These are phyloP conservation scores for Colletotrichum lindemuthianum DNA, from an alignment of 2,329 filamentous ascomycete species.

Conservation along the genomic window DNA sequence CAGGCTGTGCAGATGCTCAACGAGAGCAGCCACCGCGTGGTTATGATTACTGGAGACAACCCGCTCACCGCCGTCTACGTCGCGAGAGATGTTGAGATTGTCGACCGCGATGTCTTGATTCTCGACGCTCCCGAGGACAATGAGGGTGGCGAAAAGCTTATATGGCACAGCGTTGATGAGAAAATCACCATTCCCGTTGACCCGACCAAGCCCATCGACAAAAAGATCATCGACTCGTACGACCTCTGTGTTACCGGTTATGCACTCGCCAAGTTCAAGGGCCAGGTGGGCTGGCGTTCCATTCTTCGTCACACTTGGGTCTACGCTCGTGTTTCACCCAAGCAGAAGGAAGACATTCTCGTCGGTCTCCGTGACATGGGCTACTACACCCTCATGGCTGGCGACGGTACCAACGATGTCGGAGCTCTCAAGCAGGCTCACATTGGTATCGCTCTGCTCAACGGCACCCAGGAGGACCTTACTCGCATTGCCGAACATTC, in stretches of 20 bases:
- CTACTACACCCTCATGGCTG: slow-evolving; percentile 98
- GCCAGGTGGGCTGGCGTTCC: slow-evolving; percentile 77
- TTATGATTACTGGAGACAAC: slow-evolving; percentile 99
- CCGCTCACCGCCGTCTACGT: slow-evolving; percentile 96
- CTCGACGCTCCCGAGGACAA: slow-evolving; percentile 95
- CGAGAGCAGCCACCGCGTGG: slow-evolving; percentile 96
- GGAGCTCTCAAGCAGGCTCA: slow-evolving; percentile 98
- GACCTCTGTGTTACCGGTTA: slow-evolving; percentile 97
- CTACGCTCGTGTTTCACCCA: slow-evolving; percentile 96
- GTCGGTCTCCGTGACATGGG: slow-evolving; percentile 94
- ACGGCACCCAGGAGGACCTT: slow-evolving; percentile 91
- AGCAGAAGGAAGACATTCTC: slow-evolving; percentile 99
- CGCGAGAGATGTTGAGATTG: slow-evolving; percentile 94
- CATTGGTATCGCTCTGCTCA: slow-evolving; percentile 94
- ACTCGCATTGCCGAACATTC: slow-evolving; percentile 92
- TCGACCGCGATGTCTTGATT: slow-evolving; percentile 94
- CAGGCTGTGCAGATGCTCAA: slow-evolving; percentile 96
- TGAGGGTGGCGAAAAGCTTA: slow-evolving; percentile 79
- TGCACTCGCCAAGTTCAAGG: slow-evolving; percentile 88
- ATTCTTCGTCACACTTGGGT: slow-evolving; percentile 94
- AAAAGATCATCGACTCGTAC: slow-evolving; percentile 82
- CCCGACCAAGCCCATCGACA: slow-evolving; percentile 81
- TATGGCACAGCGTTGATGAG: slow-evolving; percentile 97
- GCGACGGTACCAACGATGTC: slow-evolving; percentile 98
- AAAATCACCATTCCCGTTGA: slow-evolving; percentile 87